Percentiles rank a stretch among this genome's conserved stretches.
phyloP scores from a whole-genome alignment of 495 filamentous ascomycete species.

The Lasiosphaeris hirsuta region DNA sequence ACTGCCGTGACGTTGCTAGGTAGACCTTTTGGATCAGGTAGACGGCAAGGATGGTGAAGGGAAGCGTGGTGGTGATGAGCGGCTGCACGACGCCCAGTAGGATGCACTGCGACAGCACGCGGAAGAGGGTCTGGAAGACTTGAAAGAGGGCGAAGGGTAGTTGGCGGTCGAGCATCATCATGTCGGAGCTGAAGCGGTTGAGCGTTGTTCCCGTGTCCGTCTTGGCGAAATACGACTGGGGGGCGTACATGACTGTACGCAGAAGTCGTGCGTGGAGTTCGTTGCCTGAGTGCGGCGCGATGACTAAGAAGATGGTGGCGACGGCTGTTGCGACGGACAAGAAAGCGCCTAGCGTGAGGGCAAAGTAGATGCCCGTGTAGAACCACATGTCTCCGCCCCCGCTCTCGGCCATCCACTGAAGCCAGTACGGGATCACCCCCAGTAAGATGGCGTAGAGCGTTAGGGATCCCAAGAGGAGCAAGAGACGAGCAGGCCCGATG shows the following conservation, averaged over 20 bases:
- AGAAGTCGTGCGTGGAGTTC: constrained; percentile 7
- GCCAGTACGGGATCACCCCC: constrained; percentile 9
- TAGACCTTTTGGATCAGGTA: constrained; percentile 52
- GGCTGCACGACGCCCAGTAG: constrained; percentile 35
- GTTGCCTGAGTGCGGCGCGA: constrained; percentile 9
- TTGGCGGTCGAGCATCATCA: constrained; percentile 12
- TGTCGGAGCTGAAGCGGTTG: constrained; percentile 32
- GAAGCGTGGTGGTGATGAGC: constrained; percentile 29
- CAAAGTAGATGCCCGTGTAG: constrained; percentile 15
- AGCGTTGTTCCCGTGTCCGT: constrained; percentile 14
- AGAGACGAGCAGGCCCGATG: constrained; percentile 5
- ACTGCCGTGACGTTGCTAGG: constrained; percentile 52
- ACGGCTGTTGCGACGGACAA: background rate
- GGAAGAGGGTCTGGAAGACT: constrained; percentile 12
- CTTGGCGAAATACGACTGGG: constrained; percentile 6
- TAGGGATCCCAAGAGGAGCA: background rate
- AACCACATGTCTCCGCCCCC: constrained; percentile 15
- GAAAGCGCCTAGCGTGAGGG: constrained; percentile 2
- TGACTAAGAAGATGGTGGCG: constrained; percentile 9
- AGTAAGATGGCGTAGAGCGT: constrained; percentile 1
- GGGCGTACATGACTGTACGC: constrained; percentile 14
- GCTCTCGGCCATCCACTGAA: constrained; percentile 11
- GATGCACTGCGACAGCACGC: constrained; percentile 28
- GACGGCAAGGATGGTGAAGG: constrained; percentile 42
- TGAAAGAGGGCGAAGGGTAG: constrained; percentile 12